Evolutionary conservation across 371 early-diverging fungal species (phyloP).

Genomic region (Lichtheimia corymbifera): DNA sequence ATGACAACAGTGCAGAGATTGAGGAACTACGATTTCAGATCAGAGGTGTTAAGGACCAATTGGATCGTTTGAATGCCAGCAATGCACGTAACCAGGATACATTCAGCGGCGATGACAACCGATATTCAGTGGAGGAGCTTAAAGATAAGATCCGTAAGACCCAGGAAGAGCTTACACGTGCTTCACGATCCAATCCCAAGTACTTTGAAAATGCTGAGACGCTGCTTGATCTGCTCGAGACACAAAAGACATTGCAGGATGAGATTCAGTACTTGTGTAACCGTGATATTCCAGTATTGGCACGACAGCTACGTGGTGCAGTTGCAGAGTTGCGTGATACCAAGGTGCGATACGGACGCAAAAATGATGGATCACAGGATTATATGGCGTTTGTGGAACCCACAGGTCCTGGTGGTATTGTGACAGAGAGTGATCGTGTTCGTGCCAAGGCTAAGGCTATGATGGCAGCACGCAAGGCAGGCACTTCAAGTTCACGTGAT

Average conservation of each 20-base stretch:
- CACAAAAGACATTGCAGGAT: constrained; percentile 43
- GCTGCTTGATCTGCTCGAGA: constrained; percentile 34
- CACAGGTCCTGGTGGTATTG: constrained; percentile 63
- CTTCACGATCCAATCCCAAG: constrained; percentile 24
- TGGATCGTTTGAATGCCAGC: constrained; percentile 20
- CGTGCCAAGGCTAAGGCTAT: constrained; percentile 67
- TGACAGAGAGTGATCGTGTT: constrained; percentile 62
- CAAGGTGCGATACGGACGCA: constrained; percentile 45
- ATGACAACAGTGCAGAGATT: constrained; percentile 21
- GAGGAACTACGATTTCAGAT: constrained; percentile 52
- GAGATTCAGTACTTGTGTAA: constrained; percentile 49
- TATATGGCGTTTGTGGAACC: constrained; percentile 44
- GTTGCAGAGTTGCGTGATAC: constrained; percentile 58
- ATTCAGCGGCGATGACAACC: constrained; percentile 2
- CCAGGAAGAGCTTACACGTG: constrained; percentile 33
- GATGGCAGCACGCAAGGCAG: constrained; percentile 63
- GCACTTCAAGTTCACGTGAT: constrained; percentile 28
- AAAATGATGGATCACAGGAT: constrained; percentile 44
- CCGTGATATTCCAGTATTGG: constrained; percentile 54
- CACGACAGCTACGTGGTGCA: constrained; percentile 52
- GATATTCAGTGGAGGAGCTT: constrained; percentile 45
- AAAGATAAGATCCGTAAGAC: constrained; percentile 46
- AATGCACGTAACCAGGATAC: not conserved
- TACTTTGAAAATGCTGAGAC: constrained; percentile 35
- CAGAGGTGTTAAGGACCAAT: constrained; percentile 40